Evolutionary conservation across 2,329 filamentous ascomycete genomes (phyloP).

Genomic region (Pyrenochaeta sp.): DNA sequence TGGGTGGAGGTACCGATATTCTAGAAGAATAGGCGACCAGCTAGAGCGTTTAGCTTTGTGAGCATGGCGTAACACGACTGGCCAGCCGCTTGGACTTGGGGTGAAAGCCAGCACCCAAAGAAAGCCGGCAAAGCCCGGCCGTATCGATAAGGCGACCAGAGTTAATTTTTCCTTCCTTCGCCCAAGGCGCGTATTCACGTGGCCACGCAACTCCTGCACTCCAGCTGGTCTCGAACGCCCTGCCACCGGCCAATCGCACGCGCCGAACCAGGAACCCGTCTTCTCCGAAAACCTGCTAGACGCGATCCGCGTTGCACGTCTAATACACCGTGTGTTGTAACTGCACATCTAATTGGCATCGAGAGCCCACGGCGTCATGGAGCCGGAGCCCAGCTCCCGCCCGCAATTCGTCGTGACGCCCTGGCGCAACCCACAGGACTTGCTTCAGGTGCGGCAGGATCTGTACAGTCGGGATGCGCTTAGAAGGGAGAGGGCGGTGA

Average conservation of each 20-base stretch:
- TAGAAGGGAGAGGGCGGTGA: constrained; percentile 46
- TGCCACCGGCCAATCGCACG: constrained; percentile 17
- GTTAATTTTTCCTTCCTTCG: constrained; percentile 6
- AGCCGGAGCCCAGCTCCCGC: too few species aligned
- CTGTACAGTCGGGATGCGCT: constrained; percentile 62
- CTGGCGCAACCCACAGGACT: constrained; percentile 73
- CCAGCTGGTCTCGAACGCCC: constrained; percentile 4
- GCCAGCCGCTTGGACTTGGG: neutral
- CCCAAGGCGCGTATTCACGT: constrained; percentile 5
- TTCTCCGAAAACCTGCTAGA: neutral
- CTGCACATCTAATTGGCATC: too few species aligned
- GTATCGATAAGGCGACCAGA: constrained; percentile 9
- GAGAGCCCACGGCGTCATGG: too few species aligned
- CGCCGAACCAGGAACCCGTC: neutral
- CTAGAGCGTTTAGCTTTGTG: too few species aligned
- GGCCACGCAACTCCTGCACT: constrained; percentile 1
- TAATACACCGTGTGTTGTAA: constrained; percentile 14
- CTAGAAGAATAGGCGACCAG: too few species aligned
- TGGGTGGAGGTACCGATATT: too few species aligned
- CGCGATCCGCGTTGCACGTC: neutral
- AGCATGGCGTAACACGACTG: neutral
- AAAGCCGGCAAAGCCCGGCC: too few species aligned
- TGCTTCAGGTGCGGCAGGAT: constrained; percentile 69
- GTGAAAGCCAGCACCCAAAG: neutral
- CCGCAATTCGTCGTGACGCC: constrained; percentile 74